Conservation (phyloP, 768 basidiomycete genomes). For the Heimioporus sp. region DNA sequence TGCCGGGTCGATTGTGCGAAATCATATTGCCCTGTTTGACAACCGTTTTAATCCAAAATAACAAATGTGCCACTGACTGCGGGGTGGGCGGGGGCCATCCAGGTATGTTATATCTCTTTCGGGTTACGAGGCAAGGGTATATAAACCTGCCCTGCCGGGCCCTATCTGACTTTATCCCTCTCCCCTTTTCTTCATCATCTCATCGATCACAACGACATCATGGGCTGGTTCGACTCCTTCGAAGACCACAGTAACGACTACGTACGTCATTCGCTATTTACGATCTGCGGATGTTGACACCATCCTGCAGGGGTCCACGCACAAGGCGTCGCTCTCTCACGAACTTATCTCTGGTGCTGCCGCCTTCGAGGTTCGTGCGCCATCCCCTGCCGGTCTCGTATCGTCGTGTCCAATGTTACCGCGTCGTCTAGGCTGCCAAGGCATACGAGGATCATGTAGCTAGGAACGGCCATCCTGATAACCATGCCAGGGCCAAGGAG, state of each 20-base stretch:
- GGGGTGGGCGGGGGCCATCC: neutral
- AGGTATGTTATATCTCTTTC: conserved; percentile 7
- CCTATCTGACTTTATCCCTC: neutral
- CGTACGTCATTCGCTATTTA: conserved; percentile 7
- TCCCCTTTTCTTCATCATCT: neutral
- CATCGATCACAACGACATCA: conserved; percentile 4
- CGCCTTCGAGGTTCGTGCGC: conserved; percentile 16
- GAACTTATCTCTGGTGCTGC: conserved; percentile 17
- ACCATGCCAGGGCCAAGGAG: conserved; percentile 9
- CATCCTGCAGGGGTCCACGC: neutral
- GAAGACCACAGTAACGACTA: neutral
- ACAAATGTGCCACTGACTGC: no score
- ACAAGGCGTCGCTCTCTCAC: conserved; percentile 14
- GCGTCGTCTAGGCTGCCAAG: conserved; percentile 11
- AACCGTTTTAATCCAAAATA: no score
- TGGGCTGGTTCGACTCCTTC: conserved; percentile 6
- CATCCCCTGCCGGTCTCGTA: neutral
- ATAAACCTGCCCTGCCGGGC: conserved; percentile 9
- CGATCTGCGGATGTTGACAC: neutral
- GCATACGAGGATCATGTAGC: conserved; percentile 16
- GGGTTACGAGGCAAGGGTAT: conserved; percentile 17
- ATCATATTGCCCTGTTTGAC: no score
- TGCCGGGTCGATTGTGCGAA: no score
- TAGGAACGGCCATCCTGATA: conserved; percentile 15
- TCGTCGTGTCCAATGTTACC: neutral